A percentile compares a stretch with the other conserved stretches of the same genome.
These are phyloP conservation scores for Setomelanomma holmii DNA, from an alignment of 2,329 filamentous ascomycete genomes.

Conservation along the genomic window DNA sequence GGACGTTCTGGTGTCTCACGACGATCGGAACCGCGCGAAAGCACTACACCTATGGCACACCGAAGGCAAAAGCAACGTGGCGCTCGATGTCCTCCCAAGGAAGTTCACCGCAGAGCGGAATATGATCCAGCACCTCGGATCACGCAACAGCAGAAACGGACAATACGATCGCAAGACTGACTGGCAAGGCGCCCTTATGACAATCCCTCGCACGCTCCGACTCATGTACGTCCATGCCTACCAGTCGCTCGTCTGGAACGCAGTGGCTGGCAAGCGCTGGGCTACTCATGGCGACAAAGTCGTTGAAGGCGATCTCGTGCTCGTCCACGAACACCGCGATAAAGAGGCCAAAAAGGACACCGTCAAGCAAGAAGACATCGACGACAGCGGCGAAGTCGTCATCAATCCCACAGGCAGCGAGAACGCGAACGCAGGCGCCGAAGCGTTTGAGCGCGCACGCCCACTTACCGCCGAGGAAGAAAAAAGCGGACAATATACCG, in stretches of 20 bases:
- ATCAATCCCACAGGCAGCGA: constrained; percentile 66
- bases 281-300: constrained; percentile 74
- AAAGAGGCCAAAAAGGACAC: constrained; percentile 48
- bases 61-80: constrained; percentile 64
- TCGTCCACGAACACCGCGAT: constrained; percentile 66
- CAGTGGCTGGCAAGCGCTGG: constrained; percentile 81
- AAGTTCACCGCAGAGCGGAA: constrained; percentile 82
- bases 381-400: constrained; percentile 71
- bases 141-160: constrained; percentile 52
- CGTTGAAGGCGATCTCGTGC: constrained; percentile 83
- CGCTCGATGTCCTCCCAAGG: constrained; percentile 73
- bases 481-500: constrained; percentile 74
- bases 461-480: constrained; percentile 79
- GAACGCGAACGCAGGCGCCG: constrained; percentile 60
- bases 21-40: constrained; percentile 79
- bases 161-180: constrained; percentile 65
- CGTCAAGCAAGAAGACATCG: constrained; percentile 49
- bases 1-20: constrained; percentile 65
- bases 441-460: constrained; percentile 73
- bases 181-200: constrained; percentile 79
- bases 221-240: constrained; percentile 98
- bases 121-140: constrained; percentile 77
- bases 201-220: constrained; percentile 80
- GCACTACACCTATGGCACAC: constrained; percentile 78
- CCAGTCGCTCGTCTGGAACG: constrained; percentile 94